These are phyloP conservation scores for Neopestalotiopsis clavispora DNA, from an alignment of 2,329 filamentous ascomycete species.

Conservation along the genomic window DNA sequence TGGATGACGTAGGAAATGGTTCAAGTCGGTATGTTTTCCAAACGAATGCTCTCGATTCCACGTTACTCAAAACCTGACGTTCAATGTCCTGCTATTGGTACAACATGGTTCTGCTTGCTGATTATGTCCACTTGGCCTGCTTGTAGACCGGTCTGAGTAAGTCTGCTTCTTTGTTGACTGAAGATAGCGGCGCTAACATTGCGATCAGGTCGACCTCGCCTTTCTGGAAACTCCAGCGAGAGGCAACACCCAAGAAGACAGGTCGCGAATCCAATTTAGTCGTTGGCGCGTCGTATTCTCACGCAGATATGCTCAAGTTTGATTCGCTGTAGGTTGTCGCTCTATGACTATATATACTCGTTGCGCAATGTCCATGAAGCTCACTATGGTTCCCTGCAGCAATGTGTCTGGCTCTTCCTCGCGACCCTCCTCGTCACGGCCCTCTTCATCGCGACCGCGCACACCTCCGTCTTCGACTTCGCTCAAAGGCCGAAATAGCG, in stretches of 20 bases:
- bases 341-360: neutral
- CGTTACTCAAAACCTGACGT: neutral
- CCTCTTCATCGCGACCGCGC: conserved; percentile 65
- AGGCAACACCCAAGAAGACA: conserved; percentile 57
- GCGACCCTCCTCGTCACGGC: conserved; percentile 77
- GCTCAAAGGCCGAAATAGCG: conserved; percentile 56
- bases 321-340: conserved; percentile 69
- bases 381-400: conserved; percentile 41
- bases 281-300: conserved; percentile 93
- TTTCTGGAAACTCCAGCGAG: conserved; percentile 77
- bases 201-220: conserved; percentile 77
- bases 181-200: conserved; percentile 18
- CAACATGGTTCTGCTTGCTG: neutral
- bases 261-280: conserved; percentile 72
- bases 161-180: conserved; percentile 35
- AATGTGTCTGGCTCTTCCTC: conserved; percentile 64
- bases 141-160: conserved; percentile 67
- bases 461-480: conserved; percentile 73
- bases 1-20: conserved; percentile 86
- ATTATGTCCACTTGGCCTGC: neutral
- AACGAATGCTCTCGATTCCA: neutral
- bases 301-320: conserved; percentile 91
- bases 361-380: neutral
- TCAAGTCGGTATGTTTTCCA: conserved; percentile 81
- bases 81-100: neutral